phyloP scores from a whole-genome alignment of 2,329 filamentous ascomycete genomes.

The Scedosporium apiospermum region DNA sequence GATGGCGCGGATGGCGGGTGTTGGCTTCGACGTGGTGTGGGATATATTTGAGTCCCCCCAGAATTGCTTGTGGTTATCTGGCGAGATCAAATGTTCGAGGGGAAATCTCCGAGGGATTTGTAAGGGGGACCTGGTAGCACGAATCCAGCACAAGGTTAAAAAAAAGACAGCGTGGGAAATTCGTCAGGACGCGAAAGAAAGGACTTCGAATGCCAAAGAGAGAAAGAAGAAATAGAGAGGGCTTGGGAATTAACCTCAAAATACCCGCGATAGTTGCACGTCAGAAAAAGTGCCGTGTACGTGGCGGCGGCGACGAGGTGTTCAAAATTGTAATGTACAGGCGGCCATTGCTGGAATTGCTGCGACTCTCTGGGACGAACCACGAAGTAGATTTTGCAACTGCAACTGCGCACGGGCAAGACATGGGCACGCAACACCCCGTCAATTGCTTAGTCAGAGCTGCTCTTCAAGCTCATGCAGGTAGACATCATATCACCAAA shows the following conservation, averaged over 20 bases:
- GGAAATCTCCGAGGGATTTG: background rate
- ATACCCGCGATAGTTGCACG: background rate
- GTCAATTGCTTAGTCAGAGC: background rate
- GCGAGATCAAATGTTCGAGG: background rate
- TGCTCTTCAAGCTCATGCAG: background rate
- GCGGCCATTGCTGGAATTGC: background rate
- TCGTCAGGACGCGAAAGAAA: background rate
- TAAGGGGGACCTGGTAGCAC: too few relatives aligned
- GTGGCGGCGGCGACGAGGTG: background rate
- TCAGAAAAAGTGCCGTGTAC: background rate
- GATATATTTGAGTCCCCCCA: background rate
- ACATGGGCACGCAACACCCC: too few relatives aligned
- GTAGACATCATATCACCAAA: slow-evolving; percentile 1
- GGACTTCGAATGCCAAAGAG: background rate
- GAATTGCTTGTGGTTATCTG: background rate
- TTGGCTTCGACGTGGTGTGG: background rate
- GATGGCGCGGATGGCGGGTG: background rate
- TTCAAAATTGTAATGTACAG: background rate
- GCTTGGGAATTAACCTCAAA: background rate
- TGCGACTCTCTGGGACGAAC: background rate
- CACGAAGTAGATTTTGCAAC: background rate
- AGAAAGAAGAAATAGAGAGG: background rate
- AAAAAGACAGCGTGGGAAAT: too few relatives aligned
- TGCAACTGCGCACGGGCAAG: background rate
- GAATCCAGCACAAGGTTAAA: too few relatives aligned